Percentiles rank a stretch among this genome's conserved stretches.
Evolutionary conservation across 805 yeast genomes (phyloP).

Genomic region (Starmerella tilneyi): DNA sequence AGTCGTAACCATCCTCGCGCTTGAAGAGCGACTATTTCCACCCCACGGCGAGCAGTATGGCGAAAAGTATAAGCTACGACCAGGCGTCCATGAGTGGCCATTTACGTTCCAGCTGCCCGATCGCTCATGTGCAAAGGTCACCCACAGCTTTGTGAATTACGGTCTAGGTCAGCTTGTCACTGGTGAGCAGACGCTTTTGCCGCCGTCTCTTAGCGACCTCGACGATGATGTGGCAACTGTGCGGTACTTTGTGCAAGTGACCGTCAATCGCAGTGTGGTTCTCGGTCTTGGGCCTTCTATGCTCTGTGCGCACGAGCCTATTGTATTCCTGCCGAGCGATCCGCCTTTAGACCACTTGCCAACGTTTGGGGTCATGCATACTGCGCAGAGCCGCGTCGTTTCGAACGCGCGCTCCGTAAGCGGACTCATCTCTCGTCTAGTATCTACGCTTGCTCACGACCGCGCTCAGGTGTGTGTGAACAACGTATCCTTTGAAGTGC

Average conservation of each 20-base stretch:
- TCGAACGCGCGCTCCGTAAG: slow-evolving; percentile 16
- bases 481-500: slow-evolving; percentile 15
- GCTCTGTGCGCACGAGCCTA: background rate
- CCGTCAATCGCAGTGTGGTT: slow-evolving; percentile 3
- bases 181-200: slow-evolving; percentile 5
- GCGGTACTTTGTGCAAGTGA: slow-evolving; percentile 14
- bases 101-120: slow-evolving; percentile 31
- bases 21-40: slow-evolving; percentile 31
- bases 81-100: slow-evolving; percentile 32
- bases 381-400: slow-evolving; percentile 11
- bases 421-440: slow-evolving; percentile 18
- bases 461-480: slow-evolving; percentile 15
- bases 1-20: slow-evolving; percentile 27
- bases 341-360: slow-evolving; percentile 15
- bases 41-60: slow-evolving; percentile 25
- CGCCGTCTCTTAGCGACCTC: slow-evolving; percentile 22
- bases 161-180: background rate
- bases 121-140: background rate
- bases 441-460: slow-evolving; percentile 20
- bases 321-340: slow-evolving; percentile 42
- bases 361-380: slow-evolving; percentile 20
- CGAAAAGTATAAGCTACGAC: slow-evolving; percentile 29
- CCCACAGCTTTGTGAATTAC: background rate
- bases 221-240: slow-evolving; percentile 15
- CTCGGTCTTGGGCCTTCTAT: slow-evolving; percentile 3